phyloP scores from a whole-genome alignment of 257 asterid species.

The Verbascum thapsus region DNA sequence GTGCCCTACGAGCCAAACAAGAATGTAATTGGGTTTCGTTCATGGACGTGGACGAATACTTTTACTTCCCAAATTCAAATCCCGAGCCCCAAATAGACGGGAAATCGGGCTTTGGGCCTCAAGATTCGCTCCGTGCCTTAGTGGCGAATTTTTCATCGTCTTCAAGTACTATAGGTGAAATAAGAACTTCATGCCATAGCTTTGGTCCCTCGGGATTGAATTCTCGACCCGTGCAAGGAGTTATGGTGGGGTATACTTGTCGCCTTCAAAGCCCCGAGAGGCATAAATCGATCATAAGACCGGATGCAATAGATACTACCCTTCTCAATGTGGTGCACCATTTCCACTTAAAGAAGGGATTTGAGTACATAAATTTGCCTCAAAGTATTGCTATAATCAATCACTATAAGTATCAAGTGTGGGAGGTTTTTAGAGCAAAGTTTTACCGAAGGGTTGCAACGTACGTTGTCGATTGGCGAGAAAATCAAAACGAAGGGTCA shows the following conservation, averaged over 20 bases:
- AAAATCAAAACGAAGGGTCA: conserved; percentile 90
- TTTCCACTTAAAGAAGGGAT: conserved; percentile 68
- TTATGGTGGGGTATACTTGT: conserved; percentile 87
- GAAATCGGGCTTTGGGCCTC: conserved; percentile 43
- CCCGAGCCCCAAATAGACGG: conserved; percentile 36
- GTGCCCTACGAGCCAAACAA: conserved; percentile 69
- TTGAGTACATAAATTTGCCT: conserved; percentile 64
- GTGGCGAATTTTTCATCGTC: conserved; percentile 64
- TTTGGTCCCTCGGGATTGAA: conserved; percentile 89
- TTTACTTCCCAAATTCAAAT: conserved; percentile 64
- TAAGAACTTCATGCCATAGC: conserved; percentile 84
- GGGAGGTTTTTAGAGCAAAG: conserved; percentile 89
- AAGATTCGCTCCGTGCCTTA: conserved; percentile 49
- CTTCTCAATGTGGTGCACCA: conserved; percentile 96
- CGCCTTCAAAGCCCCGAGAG: conserved; percentile 93
- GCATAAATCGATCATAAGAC: conserved; percentile 88
- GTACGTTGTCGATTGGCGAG: conserved; percentile 86
- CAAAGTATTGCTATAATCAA: conserved; percentile 64
- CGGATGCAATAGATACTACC: conserved; percentile 73
- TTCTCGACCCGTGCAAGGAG: conserved; percentile 68
- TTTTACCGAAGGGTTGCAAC: conserved; percentile 93
- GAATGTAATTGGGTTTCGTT: conserved; percentile 85
- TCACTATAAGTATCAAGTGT: conserved; percentile 92
- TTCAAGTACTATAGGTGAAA: conserved; percentile 57
- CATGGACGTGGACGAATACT: conserved; percentile 93